Percentiles rank a stretch among this genome's conserved stretches.
phyloP scores from a whole-genome alignment of 139 green algal genomes.

The Tetradesmus obliquus region DNA sequence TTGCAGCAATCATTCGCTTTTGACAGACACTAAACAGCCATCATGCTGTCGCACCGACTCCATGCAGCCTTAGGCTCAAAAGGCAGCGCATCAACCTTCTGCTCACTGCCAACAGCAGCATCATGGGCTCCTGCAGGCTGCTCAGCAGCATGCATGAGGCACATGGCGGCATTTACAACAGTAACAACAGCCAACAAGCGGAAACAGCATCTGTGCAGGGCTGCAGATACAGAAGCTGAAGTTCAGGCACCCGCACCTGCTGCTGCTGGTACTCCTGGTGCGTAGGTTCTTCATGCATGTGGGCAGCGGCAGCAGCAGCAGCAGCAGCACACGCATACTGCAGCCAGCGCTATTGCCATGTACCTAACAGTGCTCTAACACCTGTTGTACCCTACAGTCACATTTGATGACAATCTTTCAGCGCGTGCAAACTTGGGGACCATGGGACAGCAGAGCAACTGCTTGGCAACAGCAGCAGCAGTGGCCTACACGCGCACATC shows the following conservation, averaged over 20 bases:
- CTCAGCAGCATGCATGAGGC: not conserved
- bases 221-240: not conserved
- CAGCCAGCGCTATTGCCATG: too few relatives aligned
- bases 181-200: not conserved
- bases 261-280: constrained; percentile 1
- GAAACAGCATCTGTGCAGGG: not conserved
- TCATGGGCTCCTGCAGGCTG: not conserved
- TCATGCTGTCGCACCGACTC: not conserved
- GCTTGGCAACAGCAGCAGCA: not conserved
- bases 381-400: too few relatives aligned
- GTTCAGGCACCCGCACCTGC: not conserved
- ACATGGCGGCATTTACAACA: not conserved
- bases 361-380: too few relatives aligned
- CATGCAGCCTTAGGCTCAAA: not conserved
- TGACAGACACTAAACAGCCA: not conserved
- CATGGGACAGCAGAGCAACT: not conserved
- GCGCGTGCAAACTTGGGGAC: too few relatives aligned
- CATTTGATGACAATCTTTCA: too few relatives aligned
- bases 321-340: not conserved
- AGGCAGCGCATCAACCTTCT: not conserved
- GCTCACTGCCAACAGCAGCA: not conserved
- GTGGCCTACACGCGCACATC: too few relatives aligned
- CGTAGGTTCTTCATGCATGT: not conserved
- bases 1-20: not conserved
- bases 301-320: constrained; percentile 4